These are phyloP conservation scores for Trifolium subterraneum DNA, from an alignment of 306 rosid genomes.

Conservation along the genomic window DNA sequence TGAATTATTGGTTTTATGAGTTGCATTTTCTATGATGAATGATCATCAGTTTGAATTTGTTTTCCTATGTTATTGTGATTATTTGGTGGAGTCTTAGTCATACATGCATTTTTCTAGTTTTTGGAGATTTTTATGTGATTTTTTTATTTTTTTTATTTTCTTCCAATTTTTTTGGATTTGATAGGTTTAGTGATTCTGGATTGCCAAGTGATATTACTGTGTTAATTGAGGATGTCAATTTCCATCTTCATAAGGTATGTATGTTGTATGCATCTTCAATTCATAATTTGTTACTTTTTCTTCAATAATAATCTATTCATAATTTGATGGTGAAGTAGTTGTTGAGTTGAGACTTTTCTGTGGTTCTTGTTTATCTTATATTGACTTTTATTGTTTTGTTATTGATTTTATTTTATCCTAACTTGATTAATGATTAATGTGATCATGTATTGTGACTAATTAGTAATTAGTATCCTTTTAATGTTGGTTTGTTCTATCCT, in stretches of 20 bases:
- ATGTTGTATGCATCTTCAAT: conserved; percentile 40
- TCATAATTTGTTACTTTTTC: conserved; percentile 25
- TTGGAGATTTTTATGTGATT: conserved; percentile 27
- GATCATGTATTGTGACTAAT: conserved; percentile 9
- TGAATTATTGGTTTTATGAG: not conserved
- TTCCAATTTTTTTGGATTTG: conserved; percentile 14
- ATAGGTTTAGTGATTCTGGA: conserved; percentile 75
- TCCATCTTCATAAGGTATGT: conserved; percentile 94
- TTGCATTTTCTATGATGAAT: conserved; percentile 17
- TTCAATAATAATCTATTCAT: not conserved
- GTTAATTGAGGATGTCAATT: conserved; percentile 62
- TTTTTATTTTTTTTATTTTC: not conserved
- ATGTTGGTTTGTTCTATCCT: conserved; percentile 28
- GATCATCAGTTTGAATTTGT: not conserved
- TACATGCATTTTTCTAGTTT: conserved; percentile 34
- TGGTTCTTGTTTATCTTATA: conserved; percentile 35
- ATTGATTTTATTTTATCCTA: conserved; percentile 23
- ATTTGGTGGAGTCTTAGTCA: conserved; percentile 32
- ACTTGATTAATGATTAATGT: not conserved
- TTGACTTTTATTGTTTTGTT: conserved; percentile 11
- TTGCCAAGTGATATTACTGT: conserved; percentile 74
- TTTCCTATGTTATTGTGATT: not conserved
- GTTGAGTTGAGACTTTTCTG: not conserved
- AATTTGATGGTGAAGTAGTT: conserved; percentile 13
- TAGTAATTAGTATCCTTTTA: conserved; percentile 10